Evolutionary conservation across 2,329 filamentous ascomycete species (phyloP).

Genomic region (Alternaria rosae): DNA sequence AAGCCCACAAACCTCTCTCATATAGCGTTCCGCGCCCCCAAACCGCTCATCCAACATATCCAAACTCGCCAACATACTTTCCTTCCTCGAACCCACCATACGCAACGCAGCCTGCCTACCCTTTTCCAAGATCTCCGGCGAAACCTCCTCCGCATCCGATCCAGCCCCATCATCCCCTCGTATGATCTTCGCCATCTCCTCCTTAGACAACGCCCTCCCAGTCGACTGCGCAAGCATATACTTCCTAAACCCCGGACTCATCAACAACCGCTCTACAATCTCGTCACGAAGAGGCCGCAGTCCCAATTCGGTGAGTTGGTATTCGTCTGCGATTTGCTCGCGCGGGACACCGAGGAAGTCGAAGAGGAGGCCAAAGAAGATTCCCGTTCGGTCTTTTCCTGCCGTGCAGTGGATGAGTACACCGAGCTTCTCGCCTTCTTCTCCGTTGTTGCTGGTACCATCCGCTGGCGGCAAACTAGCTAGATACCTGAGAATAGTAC

Average conservation of each 20-base stretch:
- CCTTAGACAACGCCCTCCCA: constrained; percentile 48
- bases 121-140: constrained; percentile 28
- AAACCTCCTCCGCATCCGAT: constrained; percentile 47
- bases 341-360: constrained; percentile 68
- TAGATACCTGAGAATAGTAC: constrained; percentile 68
- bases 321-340: constrained; percentile 68
- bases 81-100: constrained; percentile 52
- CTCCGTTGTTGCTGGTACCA: background rate
- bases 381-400: constrained; percentile 79
- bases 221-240: constrained; percentile 28
- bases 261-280: constrained; percentile 61
- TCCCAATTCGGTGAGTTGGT: constrained; percentile 70
- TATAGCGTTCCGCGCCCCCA: constrained; percentile 70
- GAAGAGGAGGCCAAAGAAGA: constrained; percentile 72
- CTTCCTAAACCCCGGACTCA: constrained; percentile 32
- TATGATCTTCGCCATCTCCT: constrained; percentile 58
- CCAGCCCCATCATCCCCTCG: constrained; percentile 32
- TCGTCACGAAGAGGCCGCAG: constrained; percentile 55
- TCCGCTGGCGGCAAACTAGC: constrained; percentile 46
- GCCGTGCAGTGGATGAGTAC: constrained; percentile 76
- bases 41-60: constrained; percentile 66
- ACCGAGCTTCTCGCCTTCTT: constrained; percentile 49
- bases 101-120: constrained; percentile 40
- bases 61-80: constrained; percentile 61
- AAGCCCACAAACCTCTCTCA: constrained; percentile 66